Evolutionary conservation across 306 rosid genomes (phyloP), one percentile per base, ranked within the genome.

Genomic region (Castanospermum australe): DNA sequence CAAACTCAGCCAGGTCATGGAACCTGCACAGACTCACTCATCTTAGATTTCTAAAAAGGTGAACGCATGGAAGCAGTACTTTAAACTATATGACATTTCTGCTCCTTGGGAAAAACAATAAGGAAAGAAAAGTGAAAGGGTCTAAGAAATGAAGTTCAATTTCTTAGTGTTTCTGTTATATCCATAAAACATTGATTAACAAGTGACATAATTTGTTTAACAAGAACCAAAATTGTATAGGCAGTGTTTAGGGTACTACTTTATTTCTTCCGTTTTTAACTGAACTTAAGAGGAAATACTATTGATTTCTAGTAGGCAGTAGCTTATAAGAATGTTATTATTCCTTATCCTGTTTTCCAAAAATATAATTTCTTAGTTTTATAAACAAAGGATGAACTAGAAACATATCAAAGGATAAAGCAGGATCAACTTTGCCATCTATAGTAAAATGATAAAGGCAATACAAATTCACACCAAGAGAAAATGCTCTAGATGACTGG

Each of bases 1-100:
- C 98, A 72, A 94, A 94, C 84, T 94, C 98, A 0, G 80, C 79
- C 50, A 94, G 21, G 86, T 94, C 98, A 78, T 94, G 98, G 91
- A 94, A 94, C 91, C 98, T 94, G 81, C 79, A 73, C 36, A 69
- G 13, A 68, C 67, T n/a, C 36, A 68, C 67, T n/a, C 36, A 72
- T 72, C 44, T 54, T 24, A 41, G 20, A 10, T 56, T 47, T 36
- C 38, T 32, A 67, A 67, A 25, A 13, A n/a, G 70, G 17, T 66
- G 10, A 30, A 11, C 28, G 8, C 39, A 38, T 22, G 25, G 61
- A 75, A 18, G 4, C 5, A 50, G 6, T 33, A 1, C 51, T 62
- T 76, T 51, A 36, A 51, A 50, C 32, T 48, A 24, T 1, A 48
- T 70, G 44, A 52, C 78, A 61, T 35, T 38, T 6, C 7, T 68